These are phyloP conservation scores for Rhododendron ferrugineum DNA, from an alignment of 148 eudicot species.

Conservation along the genomic window DNA sequence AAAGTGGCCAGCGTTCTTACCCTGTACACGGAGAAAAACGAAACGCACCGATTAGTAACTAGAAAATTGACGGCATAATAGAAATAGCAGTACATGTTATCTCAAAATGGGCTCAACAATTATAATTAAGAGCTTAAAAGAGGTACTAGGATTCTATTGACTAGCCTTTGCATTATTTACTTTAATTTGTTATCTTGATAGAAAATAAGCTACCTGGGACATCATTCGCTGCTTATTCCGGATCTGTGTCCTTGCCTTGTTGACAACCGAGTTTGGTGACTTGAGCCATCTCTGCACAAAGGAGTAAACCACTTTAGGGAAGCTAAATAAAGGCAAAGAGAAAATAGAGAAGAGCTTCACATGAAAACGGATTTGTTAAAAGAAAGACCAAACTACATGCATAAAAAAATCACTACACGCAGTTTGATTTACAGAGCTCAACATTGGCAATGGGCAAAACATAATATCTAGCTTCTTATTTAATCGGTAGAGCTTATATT, in stretches of 20 bases:
- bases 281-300: conserved; percentile 63
- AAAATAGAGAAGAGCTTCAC: not conserved
- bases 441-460: conserved; percentile 1
- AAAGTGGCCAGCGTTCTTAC: conserved; percentile 45
- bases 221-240: conserved; percentile 72
- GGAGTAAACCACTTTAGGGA: not conserved
- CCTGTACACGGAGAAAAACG: conserved; percentile 30
- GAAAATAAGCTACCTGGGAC: conserved; percentile 39
- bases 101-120: not conserved
- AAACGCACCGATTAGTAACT: not conserved
- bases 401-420: not conserved
- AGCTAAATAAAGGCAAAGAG: not conserved
- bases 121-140: not conserved
- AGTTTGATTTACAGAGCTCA: not conserved
- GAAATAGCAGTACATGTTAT: not conserved
- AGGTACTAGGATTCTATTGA: not conserved
- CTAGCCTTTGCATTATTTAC: not conserved
- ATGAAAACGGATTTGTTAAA: not conserved
- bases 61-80: not conserved
- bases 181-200: not conserved
- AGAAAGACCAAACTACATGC: not conserved
- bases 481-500: not conserved
- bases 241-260: conserved; percentile 75
- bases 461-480: not conserved
- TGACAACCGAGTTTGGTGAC: conserved; percentile 71